phyloP scores from a whole-genome alignment of 352 stramenopile species.

The Globisporangium spinosum region DNA sequence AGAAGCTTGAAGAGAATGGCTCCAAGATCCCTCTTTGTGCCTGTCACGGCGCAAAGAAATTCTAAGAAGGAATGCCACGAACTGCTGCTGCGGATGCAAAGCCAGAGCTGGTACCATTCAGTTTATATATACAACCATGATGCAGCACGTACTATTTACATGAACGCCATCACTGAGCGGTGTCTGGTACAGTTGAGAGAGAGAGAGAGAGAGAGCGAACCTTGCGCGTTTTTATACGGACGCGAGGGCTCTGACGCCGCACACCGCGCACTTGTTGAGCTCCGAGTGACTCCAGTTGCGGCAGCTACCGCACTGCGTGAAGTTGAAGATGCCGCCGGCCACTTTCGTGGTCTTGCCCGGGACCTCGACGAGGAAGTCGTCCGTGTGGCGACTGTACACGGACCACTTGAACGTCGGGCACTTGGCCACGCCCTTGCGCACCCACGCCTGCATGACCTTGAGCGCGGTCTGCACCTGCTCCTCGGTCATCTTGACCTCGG shows the following conservation, averaged over 20 bases:
- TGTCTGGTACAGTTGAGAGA: not conserved
- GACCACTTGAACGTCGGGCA: conserved; percentile 2
- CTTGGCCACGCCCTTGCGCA: not conserved
- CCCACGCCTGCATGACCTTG: not conserved
- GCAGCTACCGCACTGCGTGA: not conserved
- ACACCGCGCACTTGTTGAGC: not conserved
- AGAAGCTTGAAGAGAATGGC: not conserved
- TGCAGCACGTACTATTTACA: not conserved
- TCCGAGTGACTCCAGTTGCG: not conserved
- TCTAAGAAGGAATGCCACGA: not conserved
- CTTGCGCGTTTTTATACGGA: not conserved
- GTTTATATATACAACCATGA: not conserved
- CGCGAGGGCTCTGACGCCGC: not conserved
- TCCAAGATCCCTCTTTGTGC: not conserved
- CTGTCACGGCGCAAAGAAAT: not conserved
- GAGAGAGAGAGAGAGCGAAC: not conserved
- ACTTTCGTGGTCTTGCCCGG: conserved; percentile 1
- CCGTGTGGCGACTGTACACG: conserved; percentile 1
- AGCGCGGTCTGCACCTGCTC: not conserved
- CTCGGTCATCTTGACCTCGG: conserved; percentile 5
- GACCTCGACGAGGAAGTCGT: not conserved
- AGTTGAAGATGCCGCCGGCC: not conserved
- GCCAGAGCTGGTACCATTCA: not conserved
- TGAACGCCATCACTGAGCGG: not conserved
- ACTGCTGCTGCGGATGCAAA: not conserved